A percentile compares a stretch with the other conserved stretches of the same genome.
phyloP scores from a whole-genome alignment of 169 alveolate species.

The Eimeria necatrix region DNA sequence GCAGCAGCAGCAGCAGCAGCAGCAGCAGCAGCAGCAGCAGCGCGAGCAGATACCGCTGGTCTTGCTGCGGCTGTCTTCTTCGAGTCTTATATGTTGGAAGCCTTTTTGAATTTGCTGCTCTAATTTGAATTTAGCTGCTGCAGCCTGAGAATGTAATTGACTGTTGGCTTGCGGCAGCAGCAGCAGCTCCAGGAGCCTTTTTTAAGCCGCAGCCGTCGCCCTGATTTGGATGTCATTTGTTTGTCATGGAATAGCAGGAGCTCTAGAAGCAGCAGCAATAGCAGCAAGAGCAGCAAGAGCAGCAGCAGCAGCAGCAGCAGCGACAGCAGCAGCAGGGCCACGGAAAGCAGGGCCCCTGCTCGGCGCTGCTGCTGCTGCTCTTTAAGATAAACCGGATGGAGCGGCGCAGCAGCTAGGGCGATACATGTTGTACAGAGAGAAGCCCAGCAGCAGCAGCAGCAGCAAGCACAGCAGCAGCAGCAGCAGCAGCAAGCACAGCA shows the following conservation, averaged over 20 bases:
- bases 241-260: not conserved
- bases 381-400: not conserved
- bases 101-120: not conserved
- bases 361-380: slow-evolving; percentile 1
- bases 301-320: not conserved
- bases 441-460: too few relatives aligned
- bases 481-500: too few relatives aligned
- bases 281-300: not conserved
- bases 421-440: too few relatives aligned
- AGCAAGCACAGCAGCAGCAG: too few relatives aligned
- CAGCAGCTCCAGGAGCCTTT: not conserved
- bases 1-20: slow-evolving; percentile 5
- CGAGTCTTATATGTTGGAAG: too few relatives aligned
- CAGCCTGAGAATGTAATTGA: not conserved
- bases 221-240: not conserved
- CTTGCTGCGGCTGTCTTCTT: not conserved
- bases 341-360: not conserved
- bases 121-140: not conserved
- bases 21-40: not conserved
- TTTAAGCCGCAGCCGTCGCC: not conserved
- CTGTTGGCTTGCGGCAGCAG: slow-evolving; percentile 23
- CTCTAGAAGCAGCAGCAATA: not conserved
- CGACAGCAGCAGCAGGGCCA: not conserved
- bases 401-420: not conserved
- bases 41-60: not conserved